phyloP scores from a whole-genome alignment of 257 asterid genomes.

The Solanum pinnatisectum region DNA sequence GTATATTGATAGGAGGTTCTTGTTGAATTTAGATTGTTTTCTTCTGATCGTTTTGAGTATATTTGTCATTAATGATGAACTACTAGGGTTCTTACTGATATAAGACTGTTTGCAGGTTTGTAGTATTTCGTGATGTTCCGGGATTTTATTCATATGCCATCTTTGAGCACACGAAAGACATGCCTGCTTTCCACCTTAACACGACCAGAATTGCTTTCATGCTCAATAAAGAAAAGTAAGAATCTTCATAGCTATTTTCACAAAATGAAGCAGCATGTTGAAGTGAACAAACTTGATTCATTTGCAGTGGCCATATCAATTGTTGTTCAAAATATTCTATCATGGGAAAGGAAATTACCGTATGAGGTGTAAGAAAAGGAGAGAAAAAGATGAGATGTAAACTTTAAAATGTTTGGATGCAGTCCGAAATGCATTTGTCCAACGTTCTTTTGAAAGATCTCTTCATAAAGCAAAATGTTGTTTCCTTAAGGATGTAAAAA shows the following conservation, averaged over 20 bases:
- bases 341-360: background rate
- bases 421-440: background rate
- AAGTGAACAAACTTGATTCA: background rate
- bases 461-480: background rate
- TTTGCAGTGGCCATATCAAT: too few species aligned
- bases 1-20: conserved; percentile 57
- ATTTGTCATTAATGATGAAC: background rate
- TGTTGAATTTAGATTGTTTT: background rate
- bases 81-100: background rate
- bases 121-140: conserved; percentile 22
- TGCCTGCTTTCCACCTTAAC: conserved; percentile 33
- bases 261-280: background rate
- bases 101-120: conserved; percentile 11
- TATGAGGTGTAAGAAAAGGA: background rate
- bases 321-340: background rate
- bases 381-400: background rate
- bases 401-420: background rate
- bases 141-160: conserved; percentile 38
- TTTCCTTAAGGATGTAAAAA: background rate
- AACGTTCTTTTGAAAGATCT: background rate
- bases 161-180: conserved; percentile 18
- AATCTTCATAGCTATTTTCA: background rate
- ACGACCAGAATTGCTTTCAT: conserved; percentile 37
- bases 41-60: background rate
- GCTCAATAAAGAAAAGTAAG: conserved; percentile 32